Base-by-base conservation (phyloP, 805 yeast species). In the Candida railenensis region DNA sequence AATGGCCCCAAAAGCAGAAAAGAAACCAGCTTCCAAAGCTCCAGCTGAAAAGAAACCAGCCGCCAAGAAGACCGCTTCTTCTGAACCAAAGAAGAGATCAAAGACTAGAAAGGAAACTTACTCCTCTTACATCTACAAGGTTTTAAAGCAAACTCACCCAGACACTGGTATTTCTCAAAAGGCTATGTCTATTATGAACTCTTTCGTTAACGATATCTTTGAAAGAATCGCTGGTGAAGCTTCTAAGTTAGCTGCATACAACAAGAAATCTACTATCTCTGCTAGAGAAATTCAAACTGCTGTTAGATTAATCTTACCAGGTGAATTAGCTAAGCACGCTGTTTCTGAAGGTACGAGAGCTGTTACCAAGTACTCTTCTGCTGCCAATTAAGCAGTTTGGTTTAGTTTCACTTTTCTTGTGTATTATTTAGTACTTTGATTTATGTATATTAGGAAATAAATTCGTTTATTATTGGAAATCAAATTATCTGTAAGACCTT, bases 201-300 rank as follows among this genome's bases (percentile, higher is more conserved):
- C 97, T 38, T 92, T 92, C 63, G 97, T 92, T 62, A 91, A 90
- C 78, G 97, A 92, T 77, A 89, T 91, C 70, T 92, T 91, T 69
- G 97, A 91, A 81, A 91, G 98, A 82, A 87, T 92, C 64, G 97
- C 97, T 62, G 76, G 92, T 63, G 97, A 91, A 80, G 97, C 97
- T 63, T 91, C 97, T 59, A 92, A 91, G 79, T 85, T 92, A 65
- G 97, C 97, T 76, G 96, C 96, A 67, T 91, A 91, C 87, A 91
- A 91, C 88, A 90, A 90, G 82, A 91, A 90, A 79, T 89, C 96
- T 51, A 91, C 98, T 62, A 91, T 92, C 67, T 89, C 97, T 58
- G 95, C 97, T 53, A 89, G 97, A 81, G 97, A 91, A 80, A 91
- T 91, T 65, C 97, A 91, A 81, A 91, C 97, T 62, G 97, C 98